Base-by-base conservation (phyloP, 768 basidiomycete genomes). In the Serendipita vermifera region DNA sequence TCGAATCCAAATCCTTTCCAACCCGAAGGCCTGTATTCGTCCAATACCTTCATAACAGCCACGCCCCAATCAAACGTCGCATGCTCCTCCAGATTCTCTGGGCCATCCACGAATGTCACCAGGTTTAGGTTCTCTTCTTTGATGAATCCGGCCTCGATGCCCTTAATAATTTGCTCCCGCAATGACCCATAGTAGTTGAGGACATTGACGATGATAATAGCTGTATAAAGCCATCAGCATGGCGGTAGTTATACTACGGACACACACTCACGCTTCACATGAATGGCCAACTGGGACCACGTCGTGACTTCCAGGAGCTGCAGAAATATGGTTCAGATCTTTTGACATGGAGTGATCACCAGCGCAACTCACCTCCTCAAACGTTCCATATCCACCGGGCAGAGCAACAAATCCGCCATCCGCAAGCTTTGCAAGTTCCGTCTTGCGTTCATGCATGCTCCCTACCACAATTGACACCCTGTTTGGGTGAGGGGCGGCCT, bases 361-460 rank as follows among this genome's bases (percentile, higher is more conserved):
- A 56, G 57, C 17, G 32, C 31, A 7, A 22, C 66, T 58, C 29
- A 83, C 87, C 77, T 97, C 94, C 70, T 99, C 96, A 60, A 90
- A 88, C 0, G 93, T 97, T 7, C 94, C 94, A 64, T 81, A 96
- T 0, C 94, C 94, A 17, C 94, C 94, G 1, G 94, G 93, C 17
- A 99, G 72, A 9, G 82, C 88, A 43, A 97, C 71, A 63, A 99
- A 99, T 0, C 82, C 92, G 15, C 77, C 75, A 1, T 69, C 65
- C 0, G 79, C 79, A 6, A 85, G 73, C 60, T 77, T 78, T 0
- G 93, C 91, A 92, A 98, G 96, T 66, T 86, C 81, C 6, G 85
- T 75, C 65, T 97, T 97, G 13, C 93, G 81, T 62, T 92, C 82
- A 60, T 88, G 87, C 86, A 90, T 91, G 0, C 84, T 84, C 58